Percentiles rank a stretch among this genome's conserved stretches.
These are phyloP conservation scores for Herpetospermum pedunculosum DNA, from an alignment of 306 rosid species.

Conservation along the genomic window DNA sequence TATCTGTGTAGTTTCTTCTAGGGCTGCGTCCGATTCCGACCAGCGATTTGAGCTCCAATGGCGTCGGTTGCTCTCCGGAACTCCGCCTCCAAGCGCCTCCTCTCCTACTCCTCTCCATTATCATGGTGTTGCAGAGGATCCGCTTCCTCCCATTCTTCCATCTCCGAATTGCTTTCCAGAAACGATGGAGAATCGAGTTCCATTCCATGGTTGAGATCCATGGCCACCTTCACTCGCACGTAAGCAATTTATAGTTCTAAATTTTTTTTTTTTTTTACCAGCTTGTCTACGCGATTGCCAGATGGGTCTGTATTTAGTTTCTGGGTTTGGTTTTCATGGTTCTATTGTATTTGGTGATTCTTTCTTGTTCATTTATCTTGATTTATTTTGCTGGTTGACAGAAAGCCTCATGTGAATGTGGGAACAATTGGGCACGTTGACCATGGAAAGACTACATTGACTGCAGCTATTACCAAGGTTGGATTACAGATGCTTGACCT, in stretches of 20 bases:
- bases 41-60: constrained; percentile 24
- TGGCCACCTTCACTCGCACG: constrained; percentile 87
- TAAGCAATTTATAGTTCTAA: constrained; percentile 8
- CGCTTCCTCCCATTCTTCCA: constrained; percentile 18
- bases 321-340: background rate
- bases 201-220: constrained; percentile 60
- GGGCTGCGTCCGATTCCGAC: background rate
- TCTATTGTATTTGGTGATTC: background rate
- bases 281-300: background rate
- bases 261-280: background rate
- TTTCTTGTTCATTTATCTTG: background rate
- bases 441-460: constrained; percentile 92
- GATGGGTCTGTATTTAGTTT: background rate
- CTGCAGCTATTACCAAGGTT: constrained; percentile 97
- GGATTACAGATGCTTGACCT: constrained; percentile 4
- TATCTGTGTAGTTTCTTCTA: background rate
- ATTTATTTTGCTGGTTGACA: constrained; percentile 19
- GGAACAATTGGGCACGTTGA: constrained; percentile 95
- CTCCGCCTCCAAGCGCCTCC: constrained; percentile 40
- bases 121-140: constrained; percentile 42
- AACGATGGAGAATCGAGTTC: constrained; percentile 32
- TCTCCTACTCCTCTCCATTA: constrained; percentile 42
- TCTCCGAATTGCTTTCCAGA: constrained; percentile 23
- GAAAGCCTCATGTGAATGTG: constrained; percentile 90
- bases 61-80: constrained; percentile 56